Percentiles rank a stretch among this genome's conserved stretches.
phyloP scores from a whole-genome alignment of 1,284 basidiomycete genomes.

The Trametes pubescens region DNA sequence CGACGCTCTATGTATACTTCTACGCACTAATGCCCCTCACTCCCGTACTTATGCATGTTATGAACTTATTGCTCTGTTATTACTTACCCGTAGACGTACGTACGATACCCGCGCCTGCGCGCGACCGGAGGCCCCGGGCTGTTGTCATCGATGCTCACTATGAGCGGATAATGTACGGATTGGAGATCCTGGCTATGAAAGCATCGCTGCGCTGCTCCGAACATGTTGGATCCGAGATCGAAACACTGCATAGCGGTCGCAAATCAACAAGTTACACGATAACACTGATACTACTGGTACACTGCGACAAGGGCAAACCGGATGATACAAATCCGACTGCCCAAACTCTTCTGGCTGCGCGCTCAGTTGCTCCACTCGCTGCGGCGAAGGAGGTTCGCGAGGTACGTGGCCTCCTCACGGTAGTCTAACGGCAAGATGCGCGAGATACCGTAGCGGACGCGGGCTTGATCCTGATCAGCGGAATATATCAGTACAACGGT shows the following conservation, averaged over 20 bases:
- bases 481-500: conserved; percentile 13
- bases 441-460: conserved; percentile 85
- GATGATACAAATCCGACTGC: neutral
- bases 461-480: conserved; percentile 68
- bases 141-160: conserved; percentile 2
- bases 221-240: neutral
- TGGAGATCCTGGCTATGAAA: neutral
- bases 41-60: conserved; percentile 17
- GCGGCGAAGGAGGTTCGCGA: conserved; percentile 61
- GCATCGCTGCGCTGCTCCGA: neutral
- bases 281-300: conserved; percentile 6
- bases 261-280: neutral
- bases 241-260: neutral
- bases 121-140: conserved; percentile 3
- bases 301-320: conserved; percentile 2
- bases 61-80: conserved; percentile 28
- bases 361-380: conserved; percentile 33
- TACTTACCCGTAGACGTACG: conserved; percentile 17
- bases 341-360: neutral
- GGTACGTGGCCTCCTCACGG: conserved; percentile 68
- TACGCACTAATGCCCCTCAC: conserved; percentile 1
- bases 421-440: conserved; percentile 76
- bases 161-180: conserved; percentile 8
- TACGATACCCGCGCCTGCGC: conserved; percentile 14
- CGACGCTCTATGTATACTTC: neutral